Base-by-base conservation (phyloP, 768 basidiomycete species). In the Boletus sp. region DNA sequence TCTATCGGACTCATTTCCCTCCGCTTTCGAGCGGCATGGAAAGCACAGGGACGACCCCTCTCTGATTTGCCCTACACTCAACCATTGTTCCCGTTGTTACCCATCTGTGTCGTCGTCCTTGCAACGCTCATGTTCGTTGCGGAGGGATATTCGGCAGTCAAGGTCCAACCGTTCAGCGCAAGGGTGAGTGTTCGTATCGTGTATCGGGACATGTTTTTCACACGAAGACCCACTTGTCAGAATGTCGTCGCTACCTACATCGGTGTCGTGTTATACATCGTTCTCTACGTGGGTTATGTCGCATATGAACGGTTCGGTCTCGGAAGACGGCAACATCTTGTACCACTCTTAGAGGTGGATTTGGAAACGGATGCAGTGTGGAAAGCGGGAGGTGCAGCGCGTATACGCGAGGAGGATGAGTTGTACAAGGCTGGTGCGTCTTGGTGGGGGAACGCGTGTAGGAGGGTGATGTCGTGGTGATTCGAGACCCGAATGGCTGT, bases 21-120 rank as follows among this genome's bases (percentile, higher is more conserved):
- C 36, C 82, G 85, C 32, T 89, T 90, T 75, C 79, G 85, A 24
- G 62, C 67, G n/a, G 86, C 84, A 4, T 88, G 83, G 75, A 69
- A 65, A 44, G 78, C 77, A 0, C 84, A 84, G 48, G 80, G 80
- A 18, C 76, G 80, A 55, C 63, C 70, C 1, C 69, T 84, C 9
- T 68, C 71, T 2, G 85, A 87, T 65, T 70, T 87, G 17, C 85
- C 85, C 0, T 88, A 84, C 69, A 68, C 59, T 3, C 83, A 86
- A 50, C 82, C 83, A 5, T 56, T 83, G 44, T 83, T 76, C 58
- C 82, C 84, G 3, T 45, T 80, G n/a, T 65, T 87, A 1, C 80
- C 84, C 17, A 54, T 81, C 20, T 68, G 76, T 7, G 79, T 84
- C 20, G 57, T 87, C 55, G 64, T 80, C 8, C 75, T 85, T 10